Evolutionary conservation across 768 basidiomycete genomes (phyloP), one percentile per base, ranked within the genome.

Genomic region (Naematelia encephala): DNA sequence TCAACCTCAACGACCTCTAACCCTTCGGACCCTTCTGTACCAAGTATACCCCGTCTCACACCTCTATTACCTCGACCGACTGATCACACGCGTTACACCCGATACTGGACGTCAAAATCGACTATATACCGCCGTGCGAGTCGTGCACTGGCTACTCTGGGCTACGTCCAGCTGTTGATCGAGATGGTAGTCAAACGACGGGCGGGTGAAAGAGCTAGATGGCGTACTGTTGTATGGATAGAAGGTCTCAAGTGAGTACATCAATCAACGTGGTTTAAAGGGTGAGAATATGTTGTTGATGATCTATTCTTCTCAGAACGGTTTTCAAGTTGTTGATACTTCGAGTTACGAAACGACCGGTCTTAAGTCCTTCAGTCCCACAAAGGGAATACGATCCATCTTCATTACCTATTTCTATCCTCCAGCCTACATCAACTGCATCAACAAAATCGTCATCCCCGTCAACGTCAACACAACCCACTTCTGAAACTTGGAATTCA

Each of bases 171-270:
- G 73, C 83, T 98, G 46, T 79, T 97, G 25, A 69, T 93, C 50
- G 94, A 98, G 79, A 98, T 98, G 94, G 81, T 84, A 21, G 80
- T 91, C 63, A 82, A 84, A 55, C 82, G 91, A 30, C 89, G 85
- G 69, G 81, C 84, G 4, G 86, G 88, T 0, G 76, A 81, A 45
- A 82, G 82, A 64, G 79, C 78, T 45, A 82, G 85, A 61, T 94
- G 91, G 90, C 82, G 87, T 62, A 82, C 84, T 21, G 83, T 97
- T 49, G 74, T 94, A 53, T 62, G 86, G 27, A 79, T 97, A 30
- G 94, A 99, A 76, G 73, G 82, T 43, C 76, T 92, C 77, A 99
- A 99, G 92, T 94, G 71, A 75, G 84, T 80, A n/a, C n/a, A n/a
- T n/a, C n/a, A n/a, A n/a, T n/a, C n/a, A n/a, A n/a, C n/a, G n/a